A percentile compares a stretch with the other conserved stretches of the same genome.
Conservation (phyloP, 2,329 filamentous ascomycete genomes). For the Plenodomus lindquistii region DNA sequence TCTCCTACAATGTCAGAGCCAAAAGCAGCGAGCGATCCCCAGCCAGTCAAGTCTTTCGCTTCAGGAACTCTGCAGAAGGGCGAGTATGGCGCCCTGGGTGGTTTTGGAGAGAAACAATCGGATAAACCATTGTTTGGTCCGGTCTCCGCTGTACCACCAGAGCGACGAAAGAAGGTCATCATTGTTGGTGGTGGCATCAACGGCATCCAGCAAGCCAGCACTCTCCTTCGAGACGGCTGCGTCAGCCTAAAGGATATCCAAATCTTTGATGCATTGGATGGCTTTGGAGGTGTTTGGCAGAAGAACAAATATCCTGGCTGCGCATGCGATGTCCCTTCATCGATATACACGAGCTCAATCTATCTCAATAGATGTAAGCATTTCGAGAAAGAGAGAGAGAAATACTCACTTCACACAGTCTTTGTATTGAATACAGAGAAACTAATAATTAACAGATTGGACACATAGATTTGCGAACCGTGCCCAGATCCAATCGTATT, state of each 20-base stretch:
- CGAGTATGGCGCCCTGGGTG: neutral
- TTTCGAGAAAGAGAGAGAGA: no score
- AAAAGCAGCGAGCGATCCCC: neutral
- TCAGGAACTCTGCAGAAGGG: neutral
- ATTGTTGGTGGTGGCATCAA: slow-evolving; percentile 1
- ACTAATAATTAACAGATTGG: neutral
- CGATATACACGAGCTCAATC: neutral
- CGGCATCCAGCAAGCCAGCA: slow-evolving; percentile 2
- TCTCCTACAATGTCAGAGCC: no score
- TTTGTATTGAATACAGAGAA: no score
- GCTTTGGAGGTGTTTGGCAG: slow-evolving; percentile 42
- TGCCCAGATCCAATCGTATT: neutral
- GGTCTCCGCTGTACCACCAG: no score
- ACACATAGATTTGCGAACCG: neutral
- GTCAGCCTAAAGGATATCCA: neutral
- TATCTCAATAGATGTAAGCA: neutral
- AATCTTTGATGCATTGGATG: slow-evolving; percentile 1
- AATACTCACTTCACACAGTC: no score
- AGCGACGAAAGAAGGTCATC: slow-evolving; percentile 1
- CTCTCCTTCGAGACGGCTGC: neutral
- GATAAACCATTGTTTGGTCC: no score
- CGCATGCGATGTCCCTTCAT: slow-evolving; percentile 23
- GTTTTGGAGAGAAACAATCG: neutral
- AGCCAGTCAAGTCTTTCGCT: neutral
- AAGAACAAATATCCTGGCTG: slow-evolving; percentile 46